Conservation (phyloP, 208 protist genomes). For the Crithidia brevicula region DNA sequence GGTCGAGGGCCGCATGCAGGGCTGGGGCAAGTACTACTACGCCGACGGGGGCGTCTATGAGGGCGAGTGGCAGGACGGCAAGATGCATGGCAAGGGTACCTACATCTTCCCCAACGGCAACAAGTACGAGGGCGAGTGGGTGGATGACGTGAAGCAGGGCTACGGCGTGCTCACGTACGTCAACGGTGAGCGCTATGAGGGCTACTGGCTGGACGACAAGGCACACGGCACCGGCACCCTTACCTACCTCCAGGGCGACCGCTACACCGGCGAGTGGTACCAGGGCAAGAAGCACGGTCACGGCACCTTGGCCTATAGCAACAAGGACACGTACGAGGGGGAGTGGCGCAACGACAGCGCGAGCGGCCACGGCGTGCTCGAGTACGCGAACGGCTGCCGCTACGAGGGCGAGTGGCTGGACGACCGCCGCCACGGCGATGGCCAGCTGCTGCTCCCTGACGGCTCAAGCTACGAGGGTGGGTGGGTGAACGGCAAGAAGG, state of each 20-base stretch:
- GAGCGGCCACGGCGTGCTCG: constrained; percentile 82
- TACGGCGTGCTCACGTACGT: constrained; percentile 90
- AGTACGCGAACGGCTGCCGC: constrained; percentile 90
- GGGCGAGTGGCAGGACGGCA: constrained; percentile 91
- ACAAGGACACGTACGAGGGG: constrained; percentile 92
- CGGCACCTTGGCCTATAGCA: constrained; percentile 90
- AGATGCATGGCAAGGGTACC: constrained; percentile 92
- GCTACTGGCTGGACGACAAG: constrained; percentile 91
- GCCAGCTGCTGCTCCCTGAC: constrained; percentile 79
- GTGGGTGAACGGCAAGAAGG: constrained; percentile 89
- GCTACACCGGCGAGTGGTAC: constrained; percentile 92
- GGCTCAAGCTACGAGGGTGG: constrained; percentile 89
- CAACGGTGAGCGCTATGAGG: constrained; percentile 90
- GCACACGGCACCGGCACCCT: constrained; percentile 91
- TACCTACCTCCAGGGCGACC: constrained; percentile 91
- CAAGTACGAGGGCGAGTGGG: constrained; percentile 96
- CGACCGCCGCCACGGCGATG: constrained; percentile 84
- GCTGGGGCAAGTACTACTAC: constrained; percentile 95
- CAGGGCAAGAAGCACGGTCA: constrained; percentile 91
- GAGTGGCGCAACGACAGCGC: constrained; percentile 90
- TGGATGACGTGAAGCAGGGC: constrained; percentile 92
- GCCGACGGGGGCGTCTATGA: constrained; percentile 94
- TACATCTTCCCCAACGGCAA: constrained; percentile 95
- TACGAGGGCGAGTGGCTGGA: constrained; percentile 92
- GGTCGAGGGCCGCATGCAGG: constrained; percentile 94